Base-by-base conservation (phyloP, 2,329 filamentous ascomycete species). In the Macroventuria anomochaeta region DNA sequence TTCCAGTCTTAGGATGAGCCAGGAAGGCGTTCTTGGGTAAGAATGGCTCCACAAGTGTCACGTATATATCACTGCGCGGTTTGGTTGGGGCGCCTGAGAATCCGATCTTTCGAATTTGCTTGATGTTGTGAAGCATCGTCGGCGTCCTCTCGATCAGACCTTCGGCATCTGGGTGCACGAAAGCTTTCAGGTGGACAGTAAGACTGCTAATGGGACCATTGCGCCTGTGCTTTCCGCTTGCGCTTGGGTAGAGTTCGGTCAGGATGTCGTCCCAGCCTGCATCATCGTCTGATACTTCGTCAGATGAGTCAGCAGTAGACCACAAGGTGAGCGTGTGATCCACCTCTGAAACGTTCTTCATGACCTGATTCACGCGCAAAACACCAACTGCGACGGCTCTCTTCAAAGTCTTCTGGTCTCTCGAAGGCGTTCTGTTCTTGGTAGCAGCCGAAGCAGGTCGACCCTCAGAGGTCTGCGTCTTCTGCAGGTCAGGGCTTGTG, bases 51-150 rank as follows among this genome's bases (percentile, higher is more conserved):
- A 87, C 86, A 40, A 99, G 76, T 0, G 92, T 97, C 37, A 99
- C 76, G 71, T 99, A 99, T 43, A 99, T 97, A 72, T 99, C 96
- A 10, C 92, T 97, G 65, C 96, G 83, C 13, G 89, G 83, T 70
- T 91, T 93, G 0, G 89, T 92, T 0, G 95, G 93, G 1, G 93
- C 93, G 11, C 93, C 93, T 3, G 93, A 91, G 72, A 99, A 97
- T 2, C 93, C 95, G 73, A 97, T 93, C 72, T 95, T 95, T 65
- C 83, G 88, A 0, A 93, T 96, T 72, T 89, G 89, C 52, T 83
- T 82, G 55, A 97, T 85, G 44, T 89, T 88, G 43, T 96, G 88
- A 12, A 99, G 84, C 12, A 96, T 78, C 0, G 93, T 97, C 0
- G 95, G 95, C 3, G 91, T 96, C 40, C 88, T 86, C 67, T 89